Percentiles rank a stretch among this genome's conserved stretches.
Conservation (phyloP, 305 asterid genomes). For the Fraxinus velutina region DNA sequence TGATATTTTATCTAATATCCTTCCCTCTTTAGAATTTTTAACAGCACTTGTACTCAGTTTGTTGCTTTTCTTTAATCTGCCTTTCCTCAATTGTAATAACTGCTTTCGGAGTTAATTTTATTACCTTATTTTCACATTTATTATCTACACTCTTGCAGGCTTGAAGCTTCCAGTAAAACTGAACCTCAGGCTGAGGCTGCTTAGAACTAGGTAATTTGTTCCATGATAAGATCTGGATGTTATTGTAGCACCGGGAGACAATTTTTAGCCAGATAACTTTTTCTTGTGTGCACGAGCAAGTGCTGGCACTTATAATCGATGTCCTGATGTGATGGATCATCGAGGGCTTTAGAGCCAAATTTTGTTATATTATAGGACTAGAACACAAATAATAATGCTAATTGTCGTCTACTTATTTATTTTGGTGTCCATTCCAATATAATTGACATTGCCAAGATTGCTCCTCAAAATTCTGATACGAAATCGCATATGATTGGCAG, state of each 20-base stretch:
- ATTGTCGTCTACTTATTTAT: background rate
- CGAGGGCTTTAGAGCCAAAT: background rate
- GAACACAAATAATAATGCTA: background rate
- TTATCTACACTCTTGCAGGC: conserved; percentile 36
- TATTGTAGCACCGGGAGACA: background rate
- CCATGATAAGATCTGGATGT: conserved; percentile 1
- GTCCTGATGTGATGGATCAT: background rate
- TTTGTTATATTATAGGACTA: background rate
- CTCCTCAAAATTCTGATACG: background rate
- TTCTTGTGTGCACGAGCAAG: background rate
- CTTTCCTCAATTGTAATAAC: background rate
- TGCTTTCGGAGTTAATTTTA: background rate
- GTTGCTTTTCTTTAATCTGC: background rate
- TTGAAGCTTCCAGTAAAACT: conserved; percentile 43
- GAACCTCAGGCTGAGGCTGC: conserved; percentile 52
- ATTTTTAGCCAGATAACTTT: background rate
- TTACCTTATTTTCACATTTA: conserved; percentile 12
- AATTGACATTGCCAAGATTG: background rate
- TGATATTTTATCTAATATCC: background rate
- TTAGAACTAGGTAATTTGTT: conserved; percentile 15
- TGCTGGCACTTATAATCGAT: background rate
- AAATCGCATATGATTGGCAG: background rate
- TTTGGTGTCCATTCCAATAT: background rate
- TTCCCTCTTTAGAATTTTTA: background rate
- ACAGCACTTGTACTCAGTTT: background rate